These are phyloP conservation scores for Rubia balearica DNA, from an alignment of 305 asterid genomes.

Conservation along the genomic window DNA sequence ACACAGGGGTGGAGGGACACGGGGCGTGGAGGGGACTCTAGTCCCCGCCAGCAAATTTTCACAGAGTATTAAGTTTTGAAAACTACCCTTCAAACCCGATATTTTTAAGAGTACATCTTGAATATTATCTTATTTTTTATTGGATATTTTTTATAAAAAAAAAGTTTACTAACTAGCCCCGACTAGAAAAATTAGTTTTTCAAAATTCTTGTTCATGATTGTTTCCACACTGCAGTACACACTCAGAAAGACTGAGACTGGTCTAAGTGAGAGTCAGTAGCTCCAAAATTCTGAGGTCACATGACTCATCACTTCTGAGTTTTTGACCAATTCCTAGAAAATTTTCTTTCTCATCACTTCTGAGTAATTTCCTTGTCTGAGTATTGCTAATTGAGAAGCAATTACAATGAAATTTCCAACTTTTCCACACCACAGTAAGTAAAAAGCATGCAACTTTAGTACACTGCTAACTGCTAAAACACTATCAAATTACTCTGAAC, in stretches of 20 bases:
- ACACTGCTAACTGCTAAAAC: background rate
- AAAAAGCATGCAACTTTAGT: background rate
- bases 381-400: background rate
- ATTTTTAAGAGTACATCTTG: too few species aligned
- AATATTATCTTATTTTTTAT: too few species aligned
- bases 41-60: too few species aligned
- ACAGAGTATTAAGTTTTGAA: too few species aligned
- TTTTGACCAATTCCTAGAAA: background rate
- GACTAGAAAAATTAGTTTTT: too few species aligned
- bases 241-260: slow-evolving; percentile 6
- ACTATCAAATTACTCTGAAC: slow-evolving; percentile 8
- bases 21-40: too few species aligned
- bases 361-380: slow-evolving; percentile 9
- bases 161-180: too few species aligned
- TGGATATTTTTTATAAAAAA: too few species aligned
- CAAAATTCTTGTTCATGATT: too few species aligned
- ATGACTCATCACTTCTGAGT: background rate
- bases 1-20: too few species aligned
- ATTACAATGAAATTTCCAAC: slow-evolving; percentile 13
- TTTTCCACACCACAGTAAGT: background rate
- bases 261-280: background rate
- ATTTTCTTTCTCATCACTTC: slow-evolving; percentile 6
- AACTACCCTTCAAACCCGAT: too few species aligned
- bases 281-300: background rate
- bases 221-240: too few species aligned